Evolutionary conservation across 2,329 filamentous ascomycete species (phyloP).

Genomic region (Blastomyces gilchristii): DNA sequence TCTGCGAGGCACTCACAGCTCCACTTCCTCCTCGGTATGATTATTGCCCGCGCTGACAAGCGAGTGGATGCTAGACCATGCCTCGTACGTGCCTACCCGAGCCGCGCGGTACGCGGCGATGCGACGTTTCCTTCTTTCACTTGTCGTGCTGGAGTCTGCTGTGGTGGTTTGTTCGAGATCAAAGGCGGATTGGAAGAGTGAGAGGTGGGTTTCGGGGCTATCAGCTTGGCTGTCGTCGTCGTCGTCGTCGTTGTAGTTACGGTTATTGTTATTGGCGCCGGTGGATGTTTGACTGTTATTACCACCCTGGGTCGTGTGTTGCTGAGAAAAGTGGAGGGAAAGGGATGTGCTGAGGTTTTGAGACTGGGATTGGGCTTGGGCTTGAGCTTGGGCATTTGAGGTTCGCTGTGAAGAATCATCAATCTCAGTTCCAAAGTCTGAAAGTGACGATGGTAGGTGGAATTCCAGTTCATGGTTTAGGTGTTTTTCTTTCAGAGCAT

Average conservation of each 20-base stretch:
- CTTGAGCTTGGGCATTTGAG: neutral
- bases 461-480: slow-evolving; percentile 13
- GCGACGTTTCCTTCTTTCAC: slow-evolving; percentile 14
- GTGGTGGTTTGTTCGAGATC: slow-evolving; percentile 16
- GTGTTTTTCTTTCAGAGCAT: slow-evolving; percentile 12
- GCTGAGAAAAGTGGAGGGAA: neutral
- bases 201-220: slow-evolving; percentile 14
- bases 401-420: neutral
- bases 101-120: slow-evolving; percentile 34
- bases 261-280: neutral
- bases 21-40: slow-evolving; percentile 34
- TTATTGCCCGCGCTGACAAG: slow-evolving; percentile 37
- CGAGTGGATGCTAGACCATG: slow-evolving; percentile 30
- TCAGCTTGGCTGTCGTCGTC: neutral
- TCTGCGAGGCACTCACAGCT: slow-evolving; percentile 23
- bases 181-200: slow-evolving; percentile 23
- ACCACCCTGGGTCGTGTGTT: neutral
- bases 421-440: slow-evolving; percentile 10
- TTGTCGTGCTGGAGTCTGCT: too few relatives aligned
- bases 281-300: neutral
- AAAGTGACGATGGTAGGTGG: slow-evolving; percentile 8
- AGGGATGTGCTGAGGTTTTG: neutral
- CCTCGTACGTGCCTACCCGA: slow-evolving; percentile 33
- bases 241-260: neutral
- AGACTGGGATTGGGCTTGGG: too few relatives aligned